Percentiles rank a stretch among this genome's conserved stretches.
phyloP scores from a whole-genome alignment of 2,329 filamentous ascomycete genomes.

The Juglanconis juglandina region DNA sequence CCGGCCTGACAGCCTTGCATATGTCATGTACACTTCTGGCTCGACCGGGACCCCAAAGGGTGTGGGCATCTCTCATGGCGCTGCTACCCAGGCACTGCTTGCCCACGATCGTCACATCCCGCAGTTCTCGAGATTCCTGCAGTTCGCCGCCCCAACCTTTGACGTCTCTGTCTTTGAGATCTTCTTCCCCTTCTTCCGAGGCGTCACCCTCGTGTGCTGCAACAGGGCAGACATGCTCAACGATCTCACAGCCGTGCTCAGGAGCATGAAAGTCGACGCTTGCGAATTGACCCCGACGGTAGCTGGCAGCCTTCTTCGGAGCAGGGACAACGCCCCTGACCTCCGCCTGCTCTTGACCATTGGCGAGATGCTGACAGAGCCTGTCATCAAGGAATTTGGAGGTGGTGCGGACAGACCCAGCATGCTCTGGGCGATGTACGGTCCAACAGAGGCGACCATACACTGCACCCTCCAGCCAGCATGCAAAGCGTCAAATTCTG shows the following conservation, averaged over 20 bases:
- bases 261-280: constrained; percentile 67
- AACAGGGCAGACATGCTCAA: constrained; percentile 68
- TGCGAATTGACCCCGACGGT: constrained; percentile 89
- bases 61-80: constrained; percentile 74
- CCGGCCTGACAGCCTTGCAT: constrained; percentile 57
- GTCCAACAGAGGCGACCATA: constrained; percentile 86
- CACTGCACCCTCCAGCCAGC: constrained; percentile 74
- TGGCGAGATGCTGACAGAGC: constrained; percentile 83
- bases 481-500: constrained; percentile 54
- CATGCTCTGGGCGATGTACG: constrained; percentile 90
- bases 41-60: constrained; percentile 89
- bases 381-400: constrained; percentile 78
- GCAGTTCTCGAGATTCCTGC: constrained; percentile 72
- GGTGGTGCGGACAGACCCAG: constrained; percentile 48
- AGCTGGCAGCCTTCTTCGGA: constrained; percentile 69
- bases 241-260: constrained; percentile 68
- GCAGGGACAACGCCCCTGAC: constrained; percentile 62
- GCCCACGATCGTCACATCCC: constrained; percentile 80
- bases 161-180: constrained; percentile 95
- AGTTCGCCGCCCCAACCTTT: constrained; percentile 90
- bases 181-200: constrained; percentile 79
- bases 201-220: constrained; percentile 69
- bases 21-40: constrained; percentile 91
- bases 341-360: constrained; percentile 77
- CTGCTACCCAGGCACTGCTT: constrained; percentile 76